Base-by-base conservation (phyloP, 768 basidiomycete species). In the Zangia roseola region DNA sequence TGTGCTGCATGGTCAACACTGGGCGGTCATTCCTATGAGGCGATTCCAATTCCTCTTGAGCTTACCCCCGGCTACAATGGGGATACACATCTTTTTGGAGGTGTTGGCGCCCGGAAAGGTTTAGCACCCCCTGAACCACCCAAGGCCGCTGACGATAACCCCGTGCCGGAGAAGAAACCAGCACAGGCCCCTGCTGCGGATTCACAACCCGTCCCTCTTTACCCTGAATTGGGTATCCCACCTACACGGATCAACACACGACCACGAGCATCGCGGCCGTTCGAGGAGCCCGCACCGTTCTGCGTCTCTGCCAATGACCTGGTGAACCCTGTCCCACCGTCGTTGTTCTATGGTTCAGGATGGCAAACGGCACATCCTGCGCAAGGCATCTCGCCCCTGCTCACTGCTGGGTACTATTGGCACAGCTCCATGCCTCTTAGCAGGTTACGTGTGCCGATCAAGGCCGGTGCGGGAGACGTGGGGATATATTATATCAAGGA, bases 271-370 rank as follows among this genome's bases (percentile, higher is more conserved):
- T 56, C 65, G 12, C 68, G 72, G 1, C 74, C 81, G 4, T 95
- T 88, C 67, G 82, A 89, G 64, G 97, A 98, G 68, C 81, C 95
- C 43, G 78, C 83, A 33, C 97, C 95, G 7, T 93, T 79, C 72
- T 98, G 97, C 68, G 93, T 91, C 0, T 87, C 86, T 19, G 97
- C 97, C n/a, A 95, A 97, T 69, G 94, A 99, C 66, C 76, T 98
- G 43, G 91, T 99, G 69, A 97, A 98, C 71, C 97, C 97, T 2
- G 77, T 98, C 0, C 95, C 95, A n/a, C 83, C 86, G 0, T 91
- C 90, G 25, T 71, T 97, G 57, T 98, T 98, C 73, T 89, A 87
- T 53, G 97, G 94, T 25, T 86, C 87, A 0, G 97, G 97, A 6
- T 99, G 95, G 95, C 76, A 79, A 52, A 80, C 81, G 1, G 80